Percentiles rank a stretch among this genome's conserved stretches.
Evolutionary conservation across 2,329 filamentous ascomycete genomes (phyloP).

Genomic region (Chaetoscypha palmicola): DNA sequence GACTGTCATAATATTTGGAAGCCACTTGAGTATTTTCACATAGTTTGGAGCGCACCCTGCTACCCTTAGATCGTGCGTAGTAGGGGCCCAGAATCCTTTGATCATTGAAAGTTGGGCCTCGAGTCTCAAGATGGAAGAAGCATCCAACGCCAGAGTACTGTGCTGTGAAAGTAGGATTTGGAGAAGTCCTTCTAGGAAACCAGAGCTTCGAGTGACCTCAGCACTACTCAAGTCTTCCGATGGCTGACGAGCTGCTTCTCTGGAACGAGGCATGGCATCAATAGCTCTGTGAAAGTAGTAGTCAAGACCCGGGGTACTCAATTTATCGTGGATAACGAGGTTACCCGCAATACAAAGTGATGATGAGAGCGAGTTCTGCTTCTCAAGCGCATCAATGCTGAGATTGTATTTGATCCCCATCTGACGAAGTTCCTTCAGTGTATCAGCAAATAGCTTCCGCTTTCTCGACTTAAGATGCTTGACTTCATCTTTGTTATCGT

Average conservation of each 20-base stretch:
- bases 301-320: constrained; percentile 43
- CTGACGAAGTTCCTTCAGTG: constrained; percentile 69
- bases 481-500: constrained; percentile 77
- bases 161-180: constrained; percentile 58
- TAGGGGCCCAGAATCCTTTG: constrained; percentile 38
- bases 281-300: constrained; percentile 75
- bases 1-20: constrained; percentile 61
- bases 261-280: constrained; percentile 62
- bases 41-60: constrained; percentile 17
- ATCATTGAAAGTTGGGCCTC: constrained; percentile 20
- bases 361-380: constrained; percentile 63
- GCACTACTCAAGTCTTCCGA: constrained; percentile 78
- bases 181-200: constrained; percentile 81
- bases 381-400: constrained; percentile 62
- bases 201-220: constrained; percentile 71
- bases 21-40: constrained; percentile 44
- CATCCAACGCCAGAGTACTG: constrained; percentile 21
- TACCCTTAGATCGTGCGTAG: constrained; percentile 17
- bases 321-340: constrained; percentile 23
- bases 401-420: constrained; percentile 90
- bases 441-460: constrained; percentile 83
- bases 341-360: constrained; percentile 56
- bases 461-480: constrained; percentile 90
- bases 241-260: constrained; percentile 63
- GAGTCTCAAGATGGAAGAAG: constrained; percentile 15